Evolutionary conservation across 441 rosid species (phyloP).

Genomic region (Erodium moschatum): DNA sequence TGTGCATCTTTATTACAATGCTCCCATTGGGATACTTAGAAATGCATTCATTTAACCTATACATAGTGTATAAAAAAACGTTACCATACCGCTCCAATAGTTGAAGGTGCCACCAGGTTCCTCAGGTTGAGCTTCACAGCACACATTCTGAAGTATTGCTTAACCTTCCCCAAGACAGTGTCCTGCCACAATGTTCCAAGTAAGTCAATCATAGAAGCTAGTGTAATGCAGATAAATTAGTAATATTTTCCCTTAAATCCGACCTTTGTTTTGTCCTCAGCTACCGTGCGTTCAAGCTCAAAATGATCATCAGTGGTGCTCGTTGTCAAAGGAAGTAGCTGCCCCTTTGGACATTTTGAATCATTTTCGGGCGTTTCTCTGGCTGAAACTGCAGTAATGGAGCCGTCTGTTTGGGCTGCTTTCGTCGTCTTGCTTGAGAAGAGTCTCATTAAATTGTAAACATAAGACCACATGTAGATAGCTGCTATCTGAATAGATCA

Average conservation of each 20-base stretch:
- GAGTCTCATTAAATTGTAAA: constrained; percentile 53
- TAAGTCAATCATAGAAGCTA: neutral
- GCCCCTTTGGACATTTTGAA: constrained; percentile 29
- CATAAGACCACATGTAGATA: constrained; percentile 70
- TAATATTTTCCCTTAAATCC: neutral
- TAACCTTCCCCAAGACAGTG: constrained; percentile 24
- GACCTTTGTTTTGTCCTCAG: constrained; percentile 26
- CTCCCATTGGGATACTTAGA: neutral
- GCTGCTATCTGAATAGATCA: constrained; percentile 52
- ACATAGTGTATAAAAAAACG: neutral
- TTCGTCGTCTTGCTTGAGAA: constrained; percentile 24
- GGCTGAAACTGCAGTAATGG: constrained; percentile 7
- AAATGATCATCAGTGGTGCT: constrained; percentile 15
- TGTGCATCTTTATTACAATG: no score
- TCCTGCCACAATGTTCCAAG: constrained; percentile 26
- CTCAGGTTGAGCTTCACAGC: constrained; percentile 36
- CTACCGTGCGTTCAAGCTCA: constrained; percentile 13
- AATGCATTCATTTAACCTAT: neutral
- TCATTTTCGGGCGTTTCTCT: constrained; percentile 22
- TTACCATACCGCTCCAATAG: constrained; percentile 52
- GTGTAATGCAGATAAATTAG: neutral
- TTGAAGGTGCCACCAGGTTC: constrained; percentile 64
- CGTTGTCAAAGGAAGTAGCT: constrained; percentile 38
- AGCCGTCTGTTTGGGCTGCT: constrained; percentile 20
- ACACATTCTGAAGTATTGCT: constrained; percentile 21